phyloP scores from a whole-genome alignment of 2,329 filamentous ascomycete genomes.

The Stemphylium lycopersici region DNA sequence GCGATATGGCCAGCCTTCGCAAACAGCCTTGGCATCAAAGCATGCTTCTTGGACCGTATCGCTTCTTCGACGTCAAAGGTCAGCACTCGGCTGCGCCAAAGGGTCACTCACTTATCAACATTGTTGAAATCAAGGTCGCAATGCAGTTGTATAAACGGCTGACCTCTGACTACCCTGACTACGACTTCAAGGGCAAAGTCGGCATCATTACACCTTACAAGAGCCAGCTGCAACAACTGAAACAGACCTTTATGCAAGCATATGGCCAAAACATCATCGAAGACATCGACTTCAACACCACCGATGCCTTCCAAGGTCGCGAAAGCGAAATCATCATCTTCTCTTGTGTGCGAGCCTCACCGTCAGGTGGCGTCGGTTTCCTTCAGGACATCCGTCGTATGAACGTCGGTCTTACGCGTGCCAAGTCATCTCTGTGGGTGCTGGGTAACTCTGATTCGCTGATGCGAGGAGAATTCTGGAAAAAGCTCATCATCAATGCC shows the following conservation, averaged over 20 bases:
- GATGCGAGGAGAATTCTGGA: conserved; percentile 89
- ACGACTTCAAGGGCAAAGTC: conserved; percentile 80
- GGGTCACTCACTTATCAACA: conserved; percentile 89
- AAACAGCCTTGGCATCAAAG: conserved; percentile 84
- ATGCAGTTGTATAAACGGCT: conserved; percentile 84
- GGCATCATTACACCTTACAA: conserved; percentile 99
- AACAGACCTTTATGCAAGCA: conserved; percentile 70
- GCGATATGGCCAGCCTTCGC: conserved; percentile 78
- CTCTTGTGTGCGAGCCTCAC: conserved; percentile 92
- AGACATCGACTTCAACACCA: conserved; percentile 95
- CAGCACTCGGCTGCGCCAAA: conserved; percentile 79
- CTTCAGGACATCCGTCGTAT: conserved; percentile 97
- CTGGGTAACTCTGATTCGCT: conserved; percentile 89
- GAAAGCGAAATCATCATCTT: conserved; percentile 99
- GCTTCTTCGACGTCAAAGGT: conserved; percentile 96
- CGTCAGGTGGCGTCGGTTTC: conserved; percentile 96
- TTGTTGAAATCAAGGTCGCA: conserved; percentile 84
- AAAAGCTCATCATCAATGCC: conserved; percentile 81
- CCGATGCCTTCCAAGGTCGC: conserved; percentile 94
- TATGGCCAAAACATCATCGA: conserved; percentile 79
- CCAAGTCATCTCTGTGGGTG: conserved; percentile 96
- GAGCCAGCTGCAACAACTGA: conserved; percentile 83
- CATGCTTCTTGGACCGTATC: conserved; percentile 83
- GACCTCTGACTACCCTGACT: conserved; percentile 69
- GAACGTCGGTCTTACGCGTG: conserved; percentile 97